Percentiles rank a stretch among this genome's conserved stretches.
phyloP scores from a whole-genome alignment of 2,329 filamentous ascomycete species.

The Talaromyces sp. region DNA sequence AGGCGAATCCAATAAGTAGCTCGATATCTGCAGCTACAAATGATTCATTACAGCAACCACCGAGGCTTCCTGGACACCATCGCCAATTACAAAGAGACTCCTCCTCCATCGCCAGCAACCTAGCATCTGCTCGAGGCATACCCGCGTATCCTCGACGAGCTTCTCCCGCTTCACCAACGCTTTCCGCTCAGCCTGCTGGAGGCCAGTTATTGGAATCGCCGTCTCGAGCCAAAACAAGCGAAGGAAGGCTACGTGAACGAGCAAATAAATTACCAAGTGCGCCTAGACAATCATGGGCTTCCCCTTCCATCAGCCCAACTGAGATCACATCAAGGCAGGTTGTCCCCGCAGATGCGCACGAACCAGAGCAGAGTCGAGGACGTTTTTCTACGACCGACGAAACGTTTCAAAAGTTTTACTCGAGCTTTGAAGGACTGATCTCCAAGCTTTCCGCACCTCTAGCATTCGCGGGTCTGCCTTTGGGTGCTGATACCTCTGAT shows the following conservation, averaged over 20 bases:
- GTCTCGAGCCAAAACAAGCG: constrained; percentile 36
- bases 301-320: constrained; percentile 32
- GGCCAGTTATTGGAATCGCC: constrained; percentile 63
- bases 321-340: constrained; percentile 34
- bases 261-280: constrained; percentile 21
- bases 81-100: constrained; percentile 62
- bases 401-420: constrained; percentile 87
- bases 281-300: constrained; percentile 34
- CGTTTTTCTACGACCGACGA: constrained; percentile 55
- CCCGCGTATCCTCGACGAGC: constrained; percentile 53
- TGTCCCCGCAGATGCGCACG: constrained; percentile 29
- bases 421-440: constrained; percentile 81
- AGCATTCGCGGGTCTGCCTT: constrained; percentile 85
- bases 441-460: constrained; percentile 85
- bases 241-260: constrained; percentile 30
- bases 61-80: constrained; percentile 36
- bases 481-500: constrained; percentile 52
- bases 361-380: constrained; percentile 22
- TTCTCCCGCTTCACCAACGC: constrained; percentile 66
- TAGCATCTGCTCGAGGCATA: constrained; percentile 82
- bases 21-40: constrained; percentile 25
- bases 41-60: constrained; percentile 29
- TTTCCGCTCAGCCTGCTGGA: constrained; percentile 70
- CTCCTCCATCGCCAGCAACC: constrained; percentile 82
- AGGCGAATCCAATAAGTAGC: constrained; percentile 24